Evolutionary conservation across 768 basidiomycete species (phyloP).

Genomic region (Suillus cothurnatus): DNA sequence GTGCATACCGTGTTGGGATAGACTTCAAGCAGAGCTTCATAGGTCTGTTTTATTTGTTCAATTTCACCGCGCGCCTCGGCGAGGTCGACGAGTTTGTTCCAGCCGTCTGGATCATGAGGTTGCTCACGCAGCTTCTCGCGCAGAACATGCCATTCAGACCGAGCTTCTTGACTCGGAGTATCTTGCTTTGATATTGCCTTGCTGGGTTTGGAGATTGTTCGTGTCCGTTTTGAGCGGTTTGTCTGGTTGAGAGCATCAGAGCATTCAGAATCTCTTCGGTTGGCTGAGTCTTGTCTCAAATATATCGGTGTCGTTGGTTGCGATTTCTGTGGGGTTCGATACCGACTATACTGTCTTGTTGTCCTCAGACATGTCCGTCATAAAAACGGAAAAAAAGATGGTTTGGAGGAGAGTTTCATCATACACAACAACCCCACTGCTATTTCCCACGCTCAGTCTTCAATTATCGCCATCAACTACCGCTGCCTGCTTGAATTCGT

Average conservation of each 20-base stretch:
- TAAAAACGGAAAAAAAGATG: slow-evolving; percentile 30
- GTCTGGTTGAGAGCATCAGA: slow-evolving; percentile 35
- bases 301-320: slow-evolving; percentile 29
- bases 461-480: slow-evolving; percentile 16
- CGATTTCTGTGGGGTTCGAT: slow-evolving; percentile 28
- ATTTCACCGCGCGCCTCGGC: slow-evolving; percentile 80
- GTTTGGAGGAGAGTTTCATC: slow-evolving; percentile 25
- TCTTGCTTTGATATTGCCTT: slow-evolving; percentile 23
- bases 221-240: slow-evolving; percentile 32
- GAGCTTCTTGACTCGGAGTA: slow-evolving; percentile 35
- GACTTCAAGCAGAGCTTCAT: slow-evolving; percentile 77
- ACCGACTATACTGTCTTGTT: slow-evolving; percentile 31
- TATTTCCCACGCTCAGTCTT: slow-evolving; percentile 33
- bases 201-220: slow-evolving; percentile 23
- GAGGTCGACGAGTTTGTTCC: slow-evolving; percentile 76
- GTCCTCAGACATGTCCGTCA: slow-evolving; percentile 38
- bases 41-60: slow-evolving; percentile 77
- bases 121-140: slow-evolving; percentile 63
- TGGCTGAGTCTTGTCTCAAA: slow-evolving; percentile 36
- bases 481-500: slow-evolving; percentile 13
- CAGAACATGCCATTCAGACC: slow-evolving; percentile 69
- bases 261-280: slow-evolving; percentile 40
- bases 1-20: slow-evolving; percentile 87
- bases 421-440: slow-evolving; percentile 12
- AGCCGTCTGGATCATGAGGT: slow-evolving; percentile 75